Evolutionary conservation across 2,329 filamentous ascomycete species (phyloP), one percentile per base, ranked within the genome.

Genomic region (Aspergillus carbonarius): DNA sequence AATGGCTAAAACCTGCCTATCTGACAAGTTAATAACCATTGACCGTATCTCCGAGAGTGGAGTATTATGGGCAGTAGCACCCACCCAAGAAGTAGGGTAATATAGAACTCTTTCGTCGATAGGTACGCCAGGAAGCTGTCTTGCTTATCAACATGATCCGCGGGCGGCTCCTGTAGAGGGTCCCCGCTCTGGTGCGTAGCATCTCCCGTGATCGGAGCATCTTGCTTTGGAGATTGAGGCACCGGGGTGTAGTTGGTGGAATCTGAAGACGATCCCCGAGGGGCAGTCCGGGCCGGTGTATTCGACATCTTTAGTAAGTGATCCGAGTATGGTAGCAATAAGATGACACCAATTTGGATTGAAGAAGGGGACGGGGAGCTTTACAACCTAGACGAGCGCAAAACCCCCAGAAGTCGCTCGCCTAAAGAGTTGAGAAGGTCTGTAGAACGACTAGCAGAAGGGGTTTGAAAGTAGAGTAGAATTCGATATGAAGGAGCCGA

Each of bases 61-160:
- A 30, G 10, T 53, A 37, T 6, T 20, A 7, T 9, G 1, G 25
- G 49, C 46, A 35, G 37, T 34, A 44, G 32, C 2, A 77, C 79
- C 67, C 75, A 87, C 80, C 92, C 92, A 60, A 98, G 79, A 50
- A 86, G 60, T 67, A 98, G 81, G 44, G 96, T 87, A 66, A 91
- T 79, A 85, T 92, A 98, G 74, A 99, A 98, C 72, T 97, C 91
- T 70, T 83, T 83, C 10, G 93, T 96, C 67, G 82, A 83, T 63
- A 98, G 81, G 78, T 95, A 98, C 44, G 88, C 79, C 65, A 88
- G 83, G 64, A 79, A 81, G 4, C 79, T 78, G 75, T 81, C 81
- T 55, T 75, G 63, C 53, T 72, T 68, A 30, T 76, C 75, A 9
- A 77, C 67, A 37, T 73, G 73, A 44, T 77, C 76, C 15, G 72